Base-by-base conservation (phyloP, 352 stramenopile species). In the Phytophthora agathidicida region DNA sequence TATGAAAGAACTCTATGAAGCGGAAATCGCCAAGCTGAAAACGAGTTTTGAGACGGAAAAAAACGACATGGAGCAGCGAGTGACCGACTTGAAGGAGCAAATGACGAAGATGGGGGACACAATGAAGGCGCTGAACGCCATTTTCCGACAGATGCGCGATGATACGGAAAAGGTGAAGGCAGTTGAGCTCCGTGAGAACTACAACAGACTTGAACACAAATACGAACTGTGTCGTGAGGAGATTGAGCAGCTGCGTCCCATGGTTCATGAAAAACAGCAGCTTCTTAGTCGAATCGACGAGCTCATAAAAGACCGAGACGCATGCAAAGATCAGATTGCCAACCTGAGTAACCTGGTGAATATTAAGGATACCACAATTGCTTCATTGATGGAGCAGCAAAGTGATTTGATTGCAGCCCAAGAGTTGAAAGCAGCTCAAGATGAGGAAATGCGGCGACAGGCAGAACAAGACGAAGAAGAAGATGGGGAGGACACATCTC, bases 111-210 rank as follows among this genome's bases (percentile, higher is more conserved):
- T 98, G 89, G 76, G 79, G 7, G 91, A 98, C 44, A 97, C 91
- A 2, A 93, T 98, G 69, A 94, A 93, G 44, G 94, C 91, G 13
- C 74, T 98, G 0, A 97, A 97, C 64, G 94, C 82, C 2, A 96
- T 98, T 23, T 98, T 98, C 47, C 71, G 85, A 2, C 90, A 97
- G 31, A 98, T 98, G 89, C 92, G 96, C 10, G 77, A 93, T 35
- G 89, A 98, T 42, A 93, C 77, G 0, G 88, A 97, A 28, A 92
- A 92, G 22, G 77, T 96, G 19, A 94, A 93, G 22, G 91, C 88
- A 2, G 72, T 94, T 2, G 93, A 98, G 36, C 71, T 97, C 7
- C 79, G 83, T 9, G 88, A 97, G 35, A 87, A 79, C 44, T 93
- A 81, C 56, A 46, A 53, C 23, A 91, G 80, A 37, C 68, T 97